phyloP scores from a whole-genome alignment of 1,139 yeast species.

The Protomyces inundatus region DNA sequence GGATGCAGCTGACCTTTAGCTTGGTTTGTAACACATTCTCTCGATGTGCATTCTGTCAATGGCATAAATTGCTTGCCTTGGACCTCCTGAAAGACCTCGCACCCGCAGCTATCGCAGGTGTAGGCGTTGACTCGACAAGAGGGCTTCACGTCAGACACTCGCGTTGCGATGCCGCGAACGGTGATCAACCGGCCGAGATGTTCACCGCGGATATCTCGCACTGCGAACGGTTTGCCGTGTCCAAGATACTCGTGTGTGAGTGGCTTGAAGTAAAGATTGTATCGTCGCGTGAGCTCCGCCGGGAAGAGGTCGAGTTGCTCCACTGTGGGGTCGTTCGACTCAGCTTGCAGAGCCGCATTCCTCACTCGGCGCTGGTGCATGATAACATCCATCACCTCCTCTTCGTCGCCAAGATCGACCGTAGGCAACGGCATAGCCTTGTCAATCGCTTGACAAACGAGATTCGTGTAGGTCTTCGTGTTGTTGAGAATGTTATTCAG shows the following conservation, averaged over 20 bases:
- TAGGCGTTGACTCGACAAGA: constrained; percentile 86
- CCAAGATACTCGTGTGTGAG: constrained; percentile 46
- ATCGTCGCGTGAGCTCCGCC: constrained; percentile 77
- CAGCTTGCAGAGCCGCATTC: constrained; percentile 68
- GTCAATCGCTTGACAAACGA: constrained; percentile 71
- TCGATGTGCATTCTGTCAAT: constrained; percentile 74
- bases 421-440: constrained; percentile 79
- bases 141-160: constrained; percentile 96
- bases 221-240: constrained; percentile 62
- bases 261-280: constrained; percentile 81
- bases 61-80: constrained; percentile 81
- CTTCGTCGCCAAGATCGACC: constrained; percentile 67
- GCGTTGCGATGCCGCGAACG: constrained; percentile 86
- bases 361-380: constrained; percentile 81
- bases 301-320: constrained; percentile 55
- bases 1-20: constrained; percentile 84
- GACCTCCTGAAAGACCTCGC: constrained; percentile 93
- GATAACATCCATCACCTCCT: constrained; percentile 89
- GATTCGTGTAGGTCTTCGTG: constrained; percentile 70
- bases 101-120: constrained; percentile 96
- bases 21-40: constrained; percentile 70
- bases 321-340: constrained; percentile 43
- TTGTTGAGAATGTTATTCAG: constrained; percentile 62
- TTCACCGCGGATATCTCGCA: constrained; percentile 80
- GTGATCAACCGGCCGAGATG: constrained; percentile 83